phyloP scores from a whole-genome alignment of 192 early-diverging fungal genomes.

The Linnemannia schmuckeri region DNA sequence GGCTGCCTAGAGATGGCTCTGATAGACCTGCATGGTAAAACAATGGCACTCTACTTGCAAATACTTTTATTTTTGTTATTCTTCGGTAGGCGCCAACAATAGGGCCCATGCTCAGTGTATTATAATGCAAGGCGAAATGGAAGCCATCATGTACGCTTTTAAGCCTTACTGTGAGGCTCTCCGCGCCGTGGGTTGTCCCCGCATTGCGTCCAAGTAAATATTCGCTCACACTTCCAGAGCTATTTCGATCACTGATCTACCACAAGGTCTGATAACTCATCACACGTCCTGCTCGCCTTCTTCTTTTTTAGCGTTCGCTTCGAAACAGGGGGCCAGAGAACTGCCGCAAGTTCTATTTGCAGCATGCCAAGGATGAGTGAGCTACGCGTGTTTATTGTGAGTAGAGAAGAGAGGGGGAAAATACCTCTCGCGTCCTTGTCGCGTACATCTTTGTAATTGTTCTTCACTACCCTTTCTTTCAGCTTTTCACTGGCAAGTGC shows the following conservation, averaged over 20 bases:
- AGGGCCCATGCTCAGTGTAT: constrained; percentile 9
- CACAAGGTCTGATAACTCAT: background rate
- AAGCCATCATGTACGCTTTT: constrained; percentile 20
- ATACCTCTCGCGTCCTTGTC: background rate
- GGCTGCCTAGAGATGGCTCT: too few species aligned
- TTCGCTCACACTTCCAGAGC: background rate
- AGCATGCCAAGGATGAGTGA: background rate
- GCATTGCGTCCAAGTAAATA: constrained; percentile 22
- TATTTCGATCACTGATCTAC: background rate
- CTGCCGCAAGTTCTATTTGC: background rate
- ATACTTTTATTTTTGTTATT: too few species aligned
- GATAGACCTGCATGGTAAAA: too few species aligned
- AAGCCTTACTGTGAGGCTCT: constrained; percentile 8
- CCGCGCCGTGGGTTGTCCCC: constrained; percentile 13
- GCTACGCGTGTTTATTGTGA: background rate
- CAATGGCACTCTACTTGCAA: too few species aligned
- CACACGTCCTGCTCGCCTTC: too few species aligned
- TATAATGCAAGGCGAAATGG: constrained; percentile 15
- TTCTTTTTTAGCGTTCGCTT: constrained; percentile 17
- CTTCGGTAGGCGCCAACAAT: background rate
- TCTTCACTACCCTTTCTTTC: too few species aligned
- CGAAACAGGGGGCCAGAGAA: background rate
- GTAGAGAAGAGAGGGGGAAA: background rate
- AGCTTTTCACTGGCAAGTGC: too few species aligned
- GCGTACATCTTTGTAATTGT: too few species aligned